Evolutionary conservation across 1,284 basidiomycete species (phyloP), one percentile per base, ranked within the genome.

Genomic region (Melampsora larici-populina): DNA sequence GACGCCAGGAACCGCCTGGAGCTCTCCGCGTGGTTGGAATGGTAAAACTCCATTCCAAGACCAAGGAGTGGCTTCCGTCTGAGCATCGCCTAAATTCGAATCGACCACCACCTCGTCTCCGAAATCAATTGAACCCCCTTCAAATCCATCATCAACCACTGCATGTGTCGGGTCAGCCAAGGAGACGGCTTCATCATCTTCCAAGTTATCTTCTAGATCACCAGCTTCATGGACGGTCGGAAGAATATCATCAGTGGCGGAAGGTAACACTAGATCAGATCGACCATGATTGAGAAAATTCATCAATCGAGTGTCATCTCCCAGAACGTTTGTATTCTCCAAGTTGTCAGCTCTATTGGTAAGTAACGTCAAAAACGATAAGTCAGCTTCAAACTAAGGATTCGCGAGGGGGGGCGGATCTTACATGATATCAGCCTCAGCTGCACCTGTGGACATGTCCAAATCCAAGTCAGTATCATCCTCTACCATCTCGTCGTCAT

Each of bases 361-460:
- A 43, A 43, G 40, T 43, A 11, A 13, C 72, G 2, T 66, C 17
- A 31, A 49, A 51, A 40, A 75, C 49, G 21, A 67, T 65, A 13
- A 13, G 40, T 43, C 40, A 43, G 40, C 13, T 4, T 58, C 55
- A 58, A 58, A n/a, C 7, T 6, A 58, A 58, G 13, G 1, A 58
- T 58, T 55, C 36, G 55, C 76, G 58, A 74, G 2, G 31, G 31
- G 21, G 58, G 43, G 55, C 33, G 31, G 24, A 24, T 85, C 85
- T 49, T 83, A 86, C 62, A 87, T 86, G 7, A 82, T 85, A 72
- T 88, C 87, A 79, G 87, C 87, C 46, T 49, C 76, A 40, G 70
- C 88, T 79, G 81, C 86, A 60, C 86, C 86, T 40, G 85, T 86
- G 11, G 81, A 84, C 24, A 82, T 83, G 49, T 84, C 86, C 63